Evolutionary conservation across 2,329 filamentous ascomycete genomes (phyloP).

Genomic region (Dactylonectria estremocensis): DNA sequence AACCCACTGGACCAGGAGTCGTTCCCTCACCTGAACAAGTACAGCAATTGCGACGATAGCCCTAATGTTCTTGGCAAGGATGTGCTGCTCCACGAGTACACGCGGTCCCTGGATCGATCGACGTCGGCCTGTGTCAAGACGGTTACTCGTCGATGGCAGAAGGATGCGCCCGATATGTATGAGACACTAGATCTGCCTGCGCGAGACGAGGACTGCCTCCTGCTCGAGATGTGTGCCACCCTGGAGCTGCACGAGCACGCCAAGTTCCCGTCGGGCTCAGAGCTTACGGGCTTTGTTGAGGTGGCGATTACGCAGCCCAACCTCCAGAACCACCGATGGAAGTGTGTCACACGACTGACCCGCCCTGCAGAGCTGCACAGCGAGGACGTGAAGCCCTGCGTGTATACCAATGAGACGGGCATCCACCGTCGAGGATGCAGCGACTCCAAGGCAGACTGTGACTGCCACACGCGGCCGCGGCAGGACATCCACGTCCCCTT

Average conservation of each 20-base stretch:
- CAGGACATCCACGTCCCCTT: constrained; percentile 70
- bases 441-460: constrained; percentile 63
- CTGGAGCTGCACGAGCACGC: constrained; percentile 71
- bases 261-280: constrained; percentile 71
- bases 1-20: constrained; percentile 60
- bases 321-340: constrained; percentile 72
- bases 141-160: constrained; percentile 70
- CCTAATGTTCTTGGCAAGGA: constrained; percentile 67
- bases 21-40: constrained; percentile 71
- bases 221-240: constrained; percentile 75
- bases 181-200: constrained; percentile 65
- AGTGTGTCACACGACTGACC: constrained; percentile 71
- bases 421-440: constrained; percentile 69
- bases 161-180: constrained; percentile 70
- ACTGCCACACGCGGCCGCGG: constrained; percentile 64
- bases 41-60: constrained; percentile 67
- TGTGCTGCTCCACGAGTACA: constrained; percentile 72
- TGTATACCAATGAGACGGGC: constrained; percentile 66
- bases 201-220: constrained; percentile 67
- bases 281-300: constrained; percentile 73
- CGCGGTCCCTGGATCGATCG: constrained; percentile 67
- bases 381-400: constrained; percentile 59
- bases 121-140: constrained; percentile 70
- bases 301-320: constrained; percentile 69
- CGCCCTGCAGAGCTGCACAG: constrained; percentile 70